Conservation (phyloP, 2,329 filamentous ascomycete genomes). For the Sclerotinia nivalis region DNA sequence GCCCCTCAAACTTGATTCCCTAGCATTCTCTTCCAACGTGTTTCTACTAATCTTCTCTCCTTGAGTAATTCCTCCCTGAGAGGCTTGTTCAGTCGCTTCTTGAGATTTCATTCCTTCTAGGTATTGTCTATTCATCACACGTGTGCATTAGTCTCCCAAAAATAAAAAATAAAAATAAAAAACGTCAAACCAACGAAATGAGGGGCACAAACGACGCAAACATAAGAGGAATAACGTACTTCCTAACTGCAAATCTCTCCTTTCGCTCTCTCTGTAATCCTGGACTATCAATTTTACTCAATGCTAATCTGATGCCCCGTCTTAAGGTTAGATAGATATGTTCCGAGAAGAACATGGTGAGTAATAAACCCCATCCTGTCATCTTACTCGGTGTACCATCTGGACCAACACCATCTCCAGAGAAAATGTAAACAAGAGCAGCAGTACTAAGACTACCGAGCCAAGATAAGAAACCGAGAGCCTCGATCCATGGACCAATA, state of each 20-base stretch:
- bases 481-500: slow-evolving; percentile 89
- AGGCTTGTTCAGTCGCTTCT: slow-evolving; percentile 52
- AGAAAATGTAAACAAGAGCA: slow-evolving; percentile 88
- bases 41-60: slow-evolving; percentile 65
- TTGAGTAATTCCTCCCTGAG: slow-evolving; percentile 50
- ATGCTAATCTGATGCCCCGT: slow-evolving; percentile 67
- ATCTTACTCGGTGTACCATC: slow-evolving; percentile 69
- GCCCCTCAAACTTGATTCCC: slow-evolving; percentile 51
- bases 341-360: slow-evolving; percentile 82
- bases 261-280: slow-evolving; percentile 82
- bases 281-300: slow-evolving; percentile 81
- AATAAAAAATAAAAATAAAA: background rate
- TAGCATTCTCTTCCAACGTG: slow-evolving; percentile 64
- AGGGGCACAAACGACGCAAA: slow-evolving; percentile 10
- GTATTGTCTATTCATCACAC: slow-evolving; percentile 34
- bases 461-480: slow-evolving; percentile 89
- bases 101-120: slow-evolving; percentile 71
- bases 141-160: background rate
- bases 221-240: slow-evolving; percentile 53
- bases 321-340: slow-evolving; percentile 84
- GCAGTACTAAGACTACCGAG: slow-evolving; percentile 84
- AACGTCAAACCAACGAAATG: background rate
- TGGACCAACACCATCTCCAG: slow-evolving; percentile 63
- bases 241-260: slow-evolving; percentile 78
- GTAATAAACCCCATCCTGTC: slow-evolving; percentile 75